Evolutionary conservation across 179 eudicot species (phyloP), one percentile per base, ranked within the genome.

Genomic region (Beta lomatogona): DNA sequence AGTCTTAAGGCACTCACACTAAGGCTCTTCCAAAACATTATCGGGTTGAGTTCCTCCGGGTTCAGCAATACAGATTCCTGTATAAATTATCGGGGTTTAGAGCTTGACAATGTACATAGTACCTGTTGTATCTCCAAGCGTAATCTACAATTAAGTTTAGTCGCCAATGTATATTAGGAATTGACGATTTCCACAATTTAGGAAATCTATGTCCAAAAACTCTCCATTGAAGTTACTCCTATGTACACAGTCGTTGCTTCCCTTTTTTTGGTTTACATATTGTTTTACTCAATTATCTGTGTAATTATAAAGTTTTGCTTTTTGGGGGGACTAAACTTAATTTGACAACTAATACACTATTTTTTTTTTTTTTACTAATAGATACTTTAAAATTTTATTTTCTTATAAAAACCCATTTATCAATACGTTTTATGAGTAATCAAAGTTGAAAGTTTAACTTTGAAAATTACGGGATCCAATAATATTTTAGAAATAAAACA

Each of bases 31-130:
- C 45, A 15, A 53, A 14, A 44, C 61, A 73, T 53, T 53, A 53
- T 73, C 22, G 46, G 21, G 58, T 22, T 9, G 36, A 71, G 55
- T n/a, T 70, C 15, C 4, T 22, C 55, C 15, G 7, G 46, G 55
- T 46, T 45, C 55, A 25, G 74, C 74, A 46, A 46, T 46, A 45
- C 74, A 19, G 54, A n/a, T 46, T 22, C 54, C 19, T 70, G 74
- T 70, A 48, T 48, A 50, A 48, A 48, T n/a, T 50, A 9, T 14
- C 22, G 55, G 16, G 18, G 18, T 71, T 21, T 18, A 21, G 58
- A 50, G 75, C 58, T 60, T 53, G 44, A 50, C 60, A 25, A 53
- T 73, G 76, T 73, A 25, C 60, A 73, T 73, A 25, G 18, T 22
- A 3, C 13, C 18, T 3, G 15, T 50, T 52, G 76, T 73, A 73